A percentile compares a stretch with the other conserved stretches of the same genome.
Conservation (phyloP, 495 filamentous ascomycete genomes). For the Penicillium robsamsonii region DNA sequence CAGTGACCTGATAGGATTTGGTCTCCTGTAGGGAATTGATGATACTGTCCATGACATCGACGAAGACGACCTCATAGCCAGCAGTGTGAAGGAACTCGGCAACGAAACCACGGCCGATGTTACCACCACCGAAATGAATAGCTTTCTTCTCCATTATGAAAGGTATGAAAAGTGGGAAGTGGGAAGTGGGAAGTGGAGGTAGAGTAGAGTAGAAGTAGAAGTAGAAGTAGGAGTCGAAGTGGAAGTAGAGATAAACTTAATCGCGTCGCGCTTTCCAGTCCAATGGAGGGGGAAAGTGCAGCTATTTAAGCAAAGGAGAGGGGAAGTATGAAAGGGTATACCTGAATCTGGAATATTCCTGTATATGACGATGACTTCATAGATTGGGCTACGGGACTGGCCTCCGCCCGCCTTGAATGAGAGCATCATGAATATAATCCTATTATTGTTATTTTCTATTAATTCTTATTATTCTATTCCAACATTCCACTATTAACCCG, state of each 20-base stretch:
- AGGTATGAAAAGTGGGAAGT: neutral
- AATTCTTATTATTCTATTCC: neutral
- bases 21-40: constrained; percentile 73
- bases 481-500: neutral
- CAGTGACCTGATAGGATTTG: constrained; percentile 82
- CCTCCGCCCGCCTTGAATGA: constrained; percentile 18
- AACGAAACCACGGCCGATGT: constrained; percentile 74
- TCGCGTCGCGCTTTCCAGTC: neutral
- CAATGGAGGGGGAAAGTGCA: neutral
- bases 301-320: constrained; percentile 10
- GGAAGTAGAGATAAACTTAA: neutral
- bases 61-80: constrained; percentile 88
- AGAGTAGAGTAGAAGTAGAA: neutral
- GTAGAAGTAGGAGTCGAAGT: constrained; percentile 1
- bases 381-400: constrained; percentile 21
- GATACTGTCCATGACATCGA: constrained; percentile 81
- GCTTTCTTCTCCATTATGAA: constrained; percentile 69
- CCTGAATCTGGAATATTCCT: neutral
- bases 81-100: constrained; percentile 72
- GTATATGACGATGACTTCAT: constrained; percentile 29
- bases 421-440: constrained; percentile 15
- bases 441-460: neutral
- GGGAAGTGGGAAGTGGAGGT: neutral
- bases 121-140: constrained; percentile 91
- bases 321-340: neutral